A percentile compares a stretch with the other conserved stretches of the same genome.
phyloP scores from a whole-genome alignment of 1,284 basidiomycete genomes.

The Malassezia caprae region DNA sequence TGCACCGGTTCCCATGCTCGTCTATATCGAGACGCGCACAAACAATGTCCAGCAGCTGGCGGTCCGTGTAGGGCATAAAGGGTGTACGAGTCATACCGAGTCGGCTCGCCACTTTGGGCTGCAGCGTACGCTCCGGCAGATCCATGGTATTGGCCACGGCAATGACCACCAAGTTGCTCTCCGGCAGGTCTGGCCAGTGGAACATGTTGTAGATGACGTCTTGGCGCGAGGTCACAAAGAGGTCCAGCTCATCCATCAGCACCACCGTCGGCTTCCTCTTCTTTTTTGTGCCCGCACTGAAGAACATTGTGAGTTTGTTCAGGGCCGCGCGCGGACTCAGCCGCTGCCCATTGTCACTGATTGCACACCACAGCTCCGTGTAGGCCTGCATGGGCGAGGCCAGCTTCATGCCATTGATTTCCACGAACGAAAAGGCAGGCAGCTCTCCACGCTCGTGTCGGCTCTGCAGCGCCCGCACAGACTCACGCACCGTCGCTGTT shows the following conservation, averaged over 20 bases:
- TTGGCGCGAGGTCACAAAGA: constrained; percentile 86
- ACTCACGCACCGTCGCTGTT: constrained; percentile 82
- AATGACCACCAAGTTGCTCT: constrained; percentile 79
- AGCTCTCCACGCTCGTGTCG: constrained; percentile 58
- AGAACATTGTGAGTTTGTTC: constrained; percentile 26
- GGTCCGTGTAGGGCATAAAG: constrained; percentile 78
- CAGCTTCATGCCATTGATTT: constrained; percentile 83
- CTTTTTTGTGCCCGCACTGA: constrained; percentile 19
- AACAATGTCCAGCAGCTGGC: constrained; percentile 76
- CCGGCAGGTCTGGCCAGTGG: constrained; percentile 88
- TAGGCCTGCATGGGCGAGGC: constrained; percentile 41
- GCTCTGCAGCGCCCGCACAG: constrained; percentile 58
- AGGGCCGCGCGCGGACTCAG: constrained; percentile 35
- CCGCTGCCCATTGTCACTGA: constrained; percentile 24
- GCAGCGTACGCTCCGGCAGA: constrained; percentile 84
- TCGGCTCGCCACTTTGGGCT: constrained; percentile 79
- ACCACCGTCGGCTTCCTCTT: constrained; percentile 61
- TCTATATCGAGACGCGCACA: constrained; percentile 59
- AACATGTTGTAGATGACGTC: constrained; percentile 99
- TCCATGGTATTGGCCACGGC: constrained; percentile 99
- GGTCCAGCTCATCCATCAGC: constrained; percentile 95
- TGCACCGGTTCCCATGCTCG: background rate
- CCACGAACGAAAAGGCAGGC: constrained; percentile 87
- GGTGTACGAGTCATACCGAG: constrained; percentile 91
- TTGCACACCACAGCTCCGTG: constrained; percentile 37